Evolutionary conservation across 2,329 filamentous ascomycete genomes (phyloP), one percentile per base, ranked within the genome.

Genomic region (Fusarium zealandicum): DNA sequence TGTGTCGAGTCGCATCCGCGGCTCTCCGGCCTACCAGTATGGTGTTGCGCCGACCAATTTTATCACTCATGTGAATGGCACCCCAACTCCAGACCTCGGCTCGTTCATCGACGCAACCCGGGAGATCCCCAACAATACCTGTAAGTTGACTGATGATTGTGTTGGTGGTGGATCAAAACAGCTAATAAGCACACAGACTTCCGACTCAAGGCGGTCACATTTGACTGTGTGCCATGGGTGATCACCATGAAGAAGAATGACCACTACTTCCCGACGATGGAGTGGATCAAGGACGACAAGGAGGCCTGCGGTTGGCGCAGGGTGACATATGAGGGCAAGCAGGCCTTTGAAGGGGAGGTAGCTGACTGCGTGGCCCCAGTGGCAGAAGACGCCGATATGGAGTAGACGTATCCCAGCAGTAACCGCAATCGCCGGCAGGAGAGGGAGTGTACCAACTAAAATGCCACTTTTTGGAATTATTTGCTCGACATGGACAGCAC

Each of bases 231-330:
- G 9, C 93, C 93, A 4, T 99, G 95, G 92, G 92, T 99, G n/a
- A 91, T 96, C 32, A 99, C 95, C 8, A 96, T 99, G 90, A 99
- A 99, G 86, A 98, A 98, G 84, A 97, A 97, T 67, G 93, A 99
- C 72, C 95, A 99, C 75, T 99, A 99, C 73, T 90, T 89, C 74
- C 86, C 87, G 1, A 89, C 85, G 1, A 83, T 85, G 73, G 87
- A 89, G 68, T 88, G 85, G 81, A 82, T 86, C 73, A 88, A 88
- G 72, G 86, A 89, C 60, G 70, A 75, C 12, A 74, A 74, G 6
- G 83, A 85, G 59, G 73, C 79, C 2, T 85, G 81, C 59, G 85
- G 85, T 42, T 89, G 86, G 86, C 79, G 79, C 47, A 77, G 86
- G 31, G 78, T 86, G 16, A 85, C 85, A 4, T 87, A 88, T 60